A percentile compares a stretch with the other conserved stretches of the same genome.
Conservation (phyloP, 805 yeast species). For the Teunomyces kruisii region DNA sequence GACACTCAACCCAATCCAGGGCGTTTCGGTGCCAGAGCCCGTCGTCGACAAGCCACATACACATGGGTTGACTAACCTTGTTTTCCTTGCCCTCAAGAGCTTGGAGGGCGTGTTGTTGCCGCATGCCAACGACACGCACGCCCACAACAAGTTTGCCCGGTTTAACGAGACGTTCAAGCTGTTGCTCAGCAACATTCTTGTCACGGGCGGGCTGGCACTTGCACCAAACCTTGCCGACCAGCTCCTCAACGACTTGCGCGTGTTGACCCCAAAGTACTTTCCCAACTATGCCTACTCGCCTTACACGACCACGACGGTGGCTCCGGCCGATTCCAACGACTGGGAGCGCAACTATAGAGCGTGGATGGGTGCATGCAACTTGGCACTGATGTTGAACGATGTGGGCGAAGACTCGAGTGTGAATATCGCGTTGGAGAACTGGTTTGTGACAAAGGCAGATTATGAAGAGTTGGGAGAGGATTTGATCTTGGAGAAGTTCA, state of each 20-base stretch:
- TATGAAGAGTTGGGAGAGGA: conserved; percentile 63
- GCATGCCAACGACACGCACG: conserved; percentile 28
- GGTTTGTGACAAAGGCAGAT: conserved; percentile 62
- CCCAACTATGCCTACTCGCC: conserved; percentile 44
- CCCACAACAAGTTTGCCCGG: conserved; percentile 26
- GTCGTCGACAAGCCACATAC: conserved; percentile 46
- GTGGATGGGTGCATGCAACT: conserved; percentile 75
- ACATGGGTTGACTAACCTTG: conserved; percentile 45
- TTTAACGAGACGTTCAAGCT: conserved; percentile 41
- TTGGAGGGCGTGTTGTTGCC: conserved; percentile 35
- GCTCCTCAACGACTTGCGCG: conserved; percentile 53
- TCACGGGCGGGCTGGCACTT: conserved; percentile 61
- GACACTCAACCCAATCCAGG: conserved; percentile 45
- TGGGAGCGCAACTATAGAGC: conserved; percentile 59
- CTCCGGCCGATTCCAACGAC: conserved; percentile 31
- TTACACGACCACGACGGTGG: conserved; percentile 32
- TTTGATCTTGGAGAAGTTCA: conserved; percentile 35
- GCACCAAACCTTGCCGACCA: conserved; percentile 57
- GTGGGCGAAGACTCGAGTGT: conserved; percentile 23
- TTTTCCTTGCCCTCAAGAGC: conserved; percentile 34
- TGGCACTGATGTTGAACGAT: conserved; percentile 61
- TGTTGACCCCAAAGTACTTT: conserved; percentile 42
- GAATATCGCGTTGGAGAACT: conserved; percentile 42
- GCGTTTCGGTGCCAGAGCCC: conserved; percentile 29
- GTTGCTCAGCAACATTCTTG: conserved; percentile 44